Conservation (phyloP, 1,284 basidiomycete genomes). For the Anthracocystis panici-leucophaei region DNA sequence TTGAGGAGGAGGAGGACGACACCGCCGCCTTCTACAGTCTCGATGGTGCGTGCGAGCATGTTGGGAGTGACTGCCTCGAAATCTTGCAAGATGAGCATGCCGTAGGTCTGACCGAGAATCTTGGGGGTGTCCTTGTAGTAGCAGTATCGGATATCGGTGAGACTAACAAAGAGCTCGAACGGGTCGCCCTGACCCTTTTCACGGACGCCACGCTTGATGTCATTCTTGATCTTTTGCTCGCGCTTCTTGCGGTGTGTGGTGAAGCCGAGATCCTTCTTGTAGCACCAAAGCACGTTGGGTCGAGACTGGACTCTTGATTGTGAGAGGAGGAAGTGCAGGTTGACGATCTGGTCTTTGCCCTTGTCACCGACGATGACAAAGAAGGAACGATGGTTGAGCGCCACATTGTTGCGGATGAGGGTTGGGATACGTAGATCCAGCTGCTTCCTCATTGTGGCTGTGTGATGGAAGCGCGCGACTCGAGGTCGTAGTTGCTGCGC, state of each 20-base stretch:
- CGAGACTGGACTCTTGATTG: slow-evolving; percentile 61
- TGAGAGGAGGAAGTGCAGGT: slow-evolving; percentile 84
- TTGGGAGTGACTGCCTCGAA: slow-evolving; percentile 99
- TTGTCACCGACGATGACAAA: slow-evolving; percentile 97
- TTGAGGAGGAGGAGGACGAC: slow-evolving; percentile 91
- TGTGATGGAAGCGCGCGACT: slow-evolving; percentile 8
- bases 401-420: slow-evolving; percentile 90
- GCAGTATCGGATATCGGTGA: slow-evolving; percentile 96
- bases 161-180: slow-evolving; percentile 97
- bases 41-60: slow-evolving; percentile 93
- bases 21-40: slow-evolving; percentile 98
- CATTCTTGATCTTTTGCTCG: slow-evolving; percentile 68
- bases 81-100: slow-evolving; percentile 97
- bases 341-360: slow-evolving; percentile 94
- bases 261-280: slow-evolving; percentile 68
- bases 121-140: slow-evolving; percentile 70
- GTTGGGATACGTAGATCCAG: slow-evolving; percentile 88
- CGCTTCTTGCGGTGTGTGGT: slow-evolving; percentile 90
- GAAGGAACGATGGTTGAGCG: slow-evolving; percentile 87
- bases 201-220: slow-evolving; percentile 81
- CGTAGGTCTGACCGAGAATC: slow-evolving; percentile 91
- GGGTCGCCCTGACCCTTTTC: slow-evolving; percentile 93
- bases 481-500: slow-evolving; percentile 1
- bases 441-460: slow-evolving; percentile 64
- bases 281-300: slow-evolving; percentile 66